Evolutionary conservation across 2,329 filamentous ascomycete species (phyloP).

Genomic region (Phyllosticta citribraziliensis): DNA sequence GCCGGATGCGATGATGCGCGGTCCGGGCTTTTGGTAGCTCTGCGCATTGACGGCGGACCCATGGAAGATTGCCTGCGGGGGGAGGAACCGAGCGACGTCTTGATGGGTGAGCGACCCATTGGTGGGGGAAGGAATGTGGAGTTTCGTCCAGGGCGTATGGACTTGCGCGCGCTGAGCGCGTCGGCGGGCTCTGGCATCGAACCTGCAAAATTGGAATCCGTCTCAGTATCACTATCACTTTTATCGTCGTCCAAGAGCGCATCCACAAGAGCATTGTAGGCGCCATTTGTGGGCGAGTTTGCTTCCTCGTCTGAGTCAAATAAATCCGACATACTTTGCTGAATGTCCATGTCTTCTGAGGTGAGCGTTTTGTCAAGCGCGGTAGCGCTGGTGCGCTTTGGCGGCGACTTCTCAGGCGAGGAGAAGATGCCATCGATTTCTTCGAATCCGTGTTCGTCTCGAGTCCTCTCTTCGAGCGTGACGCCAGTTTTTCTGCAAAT

Average conservation of each 20-base stretch:
- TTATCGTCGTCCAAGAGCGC: constrained; percentile 1
- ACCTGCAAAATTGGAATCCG: constrained; percentile 19
- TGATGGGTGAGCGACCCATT: constrained; percentile 51
- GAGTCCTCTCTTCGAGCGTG: constrained; percentile 65
- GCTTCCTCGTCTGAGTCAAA: constrained; percentile 1
- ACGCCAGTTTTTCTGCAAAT: constrained; percentile 74
- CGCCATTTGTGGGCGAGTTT: constrained; percentile 6
- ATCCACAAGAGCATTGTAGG: neutral
- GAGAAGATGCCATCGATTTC: constrained; percentile 81
- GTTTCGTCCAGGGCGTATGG: constrained; percentile 33
- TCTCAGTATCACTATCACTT: constrained; percentile 8
- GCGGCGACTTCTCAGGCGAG: constrained; percentile 61
- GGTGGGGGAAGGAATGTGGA: constrained; percentile 38
- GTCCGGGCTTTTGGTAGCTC: constrained; percentile 20
- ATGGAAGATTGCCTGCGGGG: constrained; percentile 52
- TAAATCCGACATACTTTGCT: constrained; percentile 42
- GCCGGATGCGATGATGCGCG: constrained; percentile 26
- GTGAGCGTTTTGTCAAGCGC: constrained; percentile 35
- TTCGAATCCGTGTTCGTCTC: constrained; percentile 89
- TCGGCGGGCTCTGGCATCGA: constrained; percentile 40
- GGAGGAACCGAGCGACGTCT: constrained; percentile 49
- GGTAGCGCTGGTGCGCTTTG: constrained; percentile 20
- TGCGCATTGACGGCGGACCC: constrained; percentile 41
- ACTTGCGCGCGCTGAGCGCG: constrained; percentile 34
- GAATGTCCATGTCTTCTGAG: constrained; percentile 53